Percentiles rank a stretch among this genome's conserved stretches.
These are phyloP conservation scores for Phytophthora citricola DNA, from an alignment of 352 stramenopile species.

Conservation along the genomic window DNA sequence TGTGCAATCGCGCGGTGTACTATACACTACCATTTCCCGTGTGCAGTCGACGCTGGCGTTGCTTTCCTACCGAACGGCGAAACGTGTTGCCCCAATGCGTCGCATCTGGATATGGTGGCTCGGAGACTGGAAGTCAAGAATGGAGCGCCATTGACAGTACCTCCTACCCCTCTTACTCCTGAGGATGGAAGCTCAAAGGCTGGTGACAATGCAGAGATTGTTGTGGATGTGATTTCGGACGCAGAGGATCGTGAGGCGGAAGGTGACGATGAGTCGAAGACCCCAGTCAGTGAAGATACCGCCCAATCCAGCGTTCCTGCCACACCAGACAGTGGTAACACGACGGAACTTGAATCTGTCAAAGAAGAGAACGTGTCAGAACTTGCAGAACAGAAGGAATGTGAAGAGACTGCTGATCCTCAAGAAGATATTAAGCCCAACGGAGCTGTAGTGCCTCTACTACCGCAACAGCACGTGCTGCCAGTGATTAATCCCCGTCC, in stretches of 20 bases:
- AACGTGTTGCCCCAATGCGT: constrained; percentile 63
- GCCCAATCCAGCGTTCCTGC: constrained; percentile 7
- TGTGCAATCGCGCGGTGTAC: constrained; percentile 89
- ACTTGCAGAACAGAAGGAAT: neutral
- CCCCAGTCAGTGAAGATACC: neutral
- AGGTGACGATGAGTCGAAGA: constrained; percentile 10
- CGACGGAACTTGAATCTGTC: neutral
- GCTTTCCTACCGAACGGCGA: constrained; percentile 75
- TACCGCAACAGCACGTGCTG: constrained; percentile 34
- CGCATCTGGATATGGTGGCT: constrained; percentile 63
- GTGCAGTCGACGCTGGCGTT: constrained; percentile 81
- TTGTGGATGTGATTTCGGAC: neutral
- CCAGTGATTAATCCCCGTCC: constrained; percentile 55
- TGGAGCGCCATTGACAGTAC: constrained; percentile 5
- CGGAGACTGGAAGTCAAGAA: constrained; percentile 28
- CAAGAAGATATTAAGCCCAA: constrained; percentile 4
- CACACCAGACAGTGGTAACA: constrained; percentile 9
- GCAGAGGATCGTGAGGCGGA: neutral
- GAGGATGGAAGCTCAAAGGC: neutral
- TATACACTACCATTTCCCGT: constrained; percentile 95
- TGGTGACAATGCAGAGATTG: neutral
- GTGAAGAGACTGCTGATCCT: neutral
- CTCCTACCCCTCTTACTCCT: neutral
- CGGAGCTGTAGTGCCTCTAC: neutral
- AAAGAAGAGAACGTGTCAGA: constrained; percentile 7